Evolutionary conservation across 179 eudicot species (phyloP).

Genomic region (Spergularia azorica): DNA sequence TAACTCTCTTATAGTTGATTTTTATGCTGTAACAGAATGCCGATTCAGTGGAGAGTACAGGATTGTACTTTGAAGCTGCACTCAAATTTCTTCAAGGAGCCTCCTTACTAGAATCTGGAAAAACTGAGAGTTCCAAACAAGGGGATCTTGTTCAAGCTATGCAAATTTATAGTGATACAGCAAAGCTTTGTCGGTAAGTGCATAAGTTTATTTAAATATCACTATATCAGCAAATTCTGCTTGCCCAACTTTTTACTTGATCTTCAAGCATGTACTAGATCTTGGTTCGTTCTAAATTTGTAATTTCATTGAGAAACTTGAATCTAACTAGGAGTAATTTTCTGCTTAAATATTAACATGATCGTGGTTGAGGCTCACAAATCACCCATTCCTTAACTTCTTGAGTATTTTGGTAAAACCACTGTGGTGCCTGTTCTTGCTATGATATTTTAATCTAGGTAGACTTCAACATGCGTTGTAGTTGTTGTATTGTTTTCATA

Average conservation of each 20-base stretch:
- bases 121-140: conserved; percentile 62
- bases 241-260: background rate
- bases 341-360: background rate
- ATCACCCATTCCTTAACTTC: background rate
- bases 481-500: background rate
- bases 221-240: background rate
- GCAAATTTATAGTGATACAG: conserved; percentile 80
- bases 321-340: background rate
- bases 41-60: conserved; percentile 67
- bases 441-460: background rate
- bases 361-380: background rate
- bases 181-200: conserved; percentile 92
- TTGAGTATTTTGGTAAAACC: background rate
- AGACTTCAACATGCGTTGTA: background rate
- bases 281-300: background rate
- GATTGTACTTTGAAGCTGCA: conserved; percentile 80
- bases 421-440: background rate
- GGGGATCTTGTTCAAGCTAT: conserved; percentile 64
- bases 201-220: background rate
- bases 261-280: background rate
- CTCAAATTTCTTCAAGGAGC: conserved; percentile 94
- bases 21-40: conserved; percentile 57
- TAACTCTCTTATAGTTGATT: conserved; percentile 15
- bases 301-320: background rate
- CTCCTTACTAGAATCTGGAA: conserved; percentile 69